phyloP scores from a whole-genome alignment of 768 basidiomycete species.

The Tylopilus rubrobrunneus region DNA sequence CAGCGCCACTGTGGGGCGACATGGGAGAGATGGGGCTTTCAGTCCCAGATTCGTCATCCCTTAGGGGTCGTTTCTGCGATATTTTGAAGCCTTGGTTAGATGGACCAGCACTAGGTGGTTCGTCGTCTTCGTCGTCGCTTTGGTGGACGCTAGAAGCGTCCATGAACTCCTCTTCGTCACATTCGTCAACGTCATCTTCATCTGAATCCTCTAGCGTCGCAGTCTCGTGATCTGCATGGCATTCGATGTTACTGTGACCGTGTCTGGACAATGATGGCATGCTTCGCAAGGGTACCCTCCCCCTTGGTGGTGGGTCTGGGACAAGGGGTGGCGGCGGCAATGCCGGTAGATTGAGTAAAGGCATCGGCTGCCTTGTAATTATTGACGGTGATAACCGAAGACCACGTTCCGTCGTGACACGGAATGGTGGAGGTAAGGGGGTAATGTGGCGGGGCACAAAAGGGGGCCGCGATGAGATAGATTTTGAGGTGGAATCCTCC shows the following conservation, averaged over 20 bases:
- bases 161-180: constrained; percentile 33
- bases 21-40: constrained; percentile 4
- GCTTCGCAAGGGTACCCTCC: constrained; percentile 38
- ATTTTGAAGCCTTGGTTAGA: constrained; percentile 9
- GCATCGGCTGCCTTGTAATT: constrained; percentile 41
- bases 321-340: constrained; percentile 33
- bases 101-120: constrained; percentile 21
- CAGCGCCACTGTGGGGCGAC: not conserved
- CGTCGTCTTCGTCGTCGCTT: constrained; percentile 36
- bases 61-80: constrained; percentile 10
- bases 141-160: constrained; percentile 34
- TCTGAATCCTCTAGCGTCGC: constrained; percentile 28
- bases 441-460: constrained; percentile 10
- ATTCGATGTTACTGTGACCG: constrained; percentile 26
- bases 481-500: not conserved
- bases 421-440: constrained; percentile 20
- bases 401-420: constrained; percentile 32
- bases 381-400: constrained; percentile 45
- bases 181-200: constrained; percentile 33
- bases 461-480: constrained; percentile 1
- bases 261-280: constrained; percentile 53
- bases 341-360: constrained; percentile 48
- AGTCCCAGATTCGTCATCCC: not conserved
- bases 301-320: constrained; percentile 9
- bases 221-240: constrained; percentile 20